Percentiles rank a stretch among this genome's conserved stretches.
Evolutionary conservation across 2,329 filamentous ascomycete species (phyloP).

Genomic region (Ilyonectria mors-panacis): DNA sequence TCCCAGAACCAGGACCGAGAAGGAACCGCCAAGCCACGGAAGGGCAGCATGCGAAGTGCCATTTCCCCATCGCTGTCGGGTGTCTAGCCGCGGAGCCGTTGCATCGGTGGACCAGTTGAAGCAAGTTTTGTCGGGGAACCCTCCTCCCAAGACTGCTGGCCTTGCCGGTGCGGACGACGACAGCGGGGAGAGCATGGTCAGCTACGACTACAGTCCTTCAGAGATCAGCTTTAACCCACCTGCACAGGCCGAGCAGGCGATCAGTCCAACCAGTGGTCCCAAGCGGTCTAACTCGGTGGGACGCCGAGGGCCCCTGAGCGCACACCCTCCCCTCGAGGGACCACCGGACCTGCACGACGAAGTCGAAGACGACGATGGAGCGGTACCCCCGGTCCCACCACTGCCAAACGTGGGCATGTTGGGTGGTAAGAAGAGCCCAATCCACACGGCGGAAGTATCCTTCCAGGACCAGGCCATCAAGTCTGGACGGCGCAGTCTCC

Average conservation of each 20-base stretch:
- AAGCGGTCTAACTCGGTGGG: slow-evolving; percentile 54
- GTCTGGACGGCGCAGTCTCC: slow-evolving; percentile 54
- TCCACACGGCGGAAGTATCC: slow-evolving; percentile 48
- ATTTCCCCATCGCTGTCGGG: slow-evolving; percentile 61
- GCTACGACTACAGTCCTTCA: slow-evolving; percentile 77
- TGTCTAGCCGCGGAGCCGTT: slow-evolving; percentile 65
- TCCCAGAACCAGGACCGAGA: slow-evolving; percentile 55
- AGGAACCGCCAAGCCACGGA: slow-evolving; percentile 62
- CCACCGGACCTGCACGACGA: slow-evolving; percentile 49
- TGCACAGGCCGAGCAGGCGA: slow-evolving; percentile 49
- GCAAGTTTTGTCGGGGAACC: slow-evolving; percentile 70
- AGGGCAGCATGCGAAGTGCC: slow-evolving; percentile 68
- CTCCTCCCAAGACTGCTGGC: slow-evolving; percentile 56
- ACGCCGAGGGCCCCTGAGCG: slow-evolving; percentile 59
- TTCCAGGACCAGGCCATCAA: slow-evolving; percentile 56
- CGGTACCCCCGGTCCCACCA: slow-evolving; percentile 70
- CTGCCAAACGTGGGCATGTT: slow-evolving; percentile 59
- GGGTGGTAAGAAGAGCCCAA: slow-evolving; percentile 48
- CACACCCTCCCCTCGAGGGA: slow-evolving; percentile 57
- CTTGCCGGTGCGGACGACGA: slow-evolving; percentile 62
- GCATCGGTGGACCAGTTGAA: slow-evolving; percentile 76
- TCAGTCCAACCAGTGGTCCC: slow-evolving; percentile 49
- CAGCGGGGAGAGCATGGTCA: slow-evolving; percentile 78
- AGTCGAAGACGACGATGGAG: slow-evolving; percentile 52
- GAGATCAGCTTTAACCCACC: slow-evolving; percentile 73